A percentile compares a stretch with the other conserved stretches of the same genome.
Evolutionary conservation across 331 rosid species (phyloP).

Genomic region (Phaseolus coccineus): DNA sequence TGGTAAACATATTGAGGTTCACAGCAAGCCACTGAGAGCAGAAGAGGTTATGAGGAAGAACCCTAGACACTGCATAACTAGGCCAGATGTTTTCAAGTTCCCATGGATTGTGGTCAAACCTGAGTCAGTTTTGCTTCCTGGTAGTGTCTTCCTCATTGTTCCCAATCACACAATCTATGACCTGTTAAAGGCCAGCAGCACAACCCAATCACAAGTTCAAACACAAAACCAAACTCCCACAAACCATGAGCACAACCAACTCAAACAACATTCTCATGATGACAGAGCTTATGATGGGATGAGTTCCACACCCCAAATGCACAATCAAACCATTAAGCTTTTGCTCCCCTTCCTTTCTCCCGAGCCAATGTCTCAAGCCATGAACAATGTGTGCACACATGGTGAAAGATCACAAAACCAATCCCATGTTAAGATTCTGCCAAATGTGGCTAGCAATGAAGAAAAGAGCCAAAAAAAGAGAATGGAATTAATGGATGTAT

Average conservation of each 20-base stretch:
- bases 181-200: conserved; percentile 53
- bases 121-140: conserved; percentile 62
- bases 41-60: conserved; percentile 62
- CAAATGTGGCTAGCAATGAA: not conserved
- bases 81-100: conserved; percentile 67
- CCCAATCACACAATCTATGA: conserved; percentile 64
- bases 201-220: not conserved
- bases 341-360: not conserved
- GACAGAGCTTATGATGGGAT: not conserved
- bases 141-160: conserved; percentile 67
- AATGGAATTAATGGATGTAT: not conserved
- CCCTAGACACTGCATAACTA: conserved; percentile 72
- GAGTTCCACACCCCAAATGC: not conserved
- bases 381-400: conserved; percentile 9
- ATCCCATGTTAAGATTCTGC: not conserved
- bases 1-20: conserved; percentile 61
- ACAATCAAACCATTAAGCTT: not conserved
- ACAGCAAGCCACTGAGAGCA: conserved; percentile 58
- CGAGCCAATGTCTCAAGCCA: not conserved
- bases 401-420: not conserved
- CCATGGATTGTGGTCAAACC: conserved; percentile 82
- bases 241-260: not conserved
- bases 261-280: not conserved
- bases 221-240: not conserved
- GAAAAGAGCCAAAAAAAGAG: not conserved